Evolutionary conservation across 352 stramenopile species (phyloP), one percentile per base, ranked within the genome.

Genomic region (Pythium rhizo-oryzae): DNA sequence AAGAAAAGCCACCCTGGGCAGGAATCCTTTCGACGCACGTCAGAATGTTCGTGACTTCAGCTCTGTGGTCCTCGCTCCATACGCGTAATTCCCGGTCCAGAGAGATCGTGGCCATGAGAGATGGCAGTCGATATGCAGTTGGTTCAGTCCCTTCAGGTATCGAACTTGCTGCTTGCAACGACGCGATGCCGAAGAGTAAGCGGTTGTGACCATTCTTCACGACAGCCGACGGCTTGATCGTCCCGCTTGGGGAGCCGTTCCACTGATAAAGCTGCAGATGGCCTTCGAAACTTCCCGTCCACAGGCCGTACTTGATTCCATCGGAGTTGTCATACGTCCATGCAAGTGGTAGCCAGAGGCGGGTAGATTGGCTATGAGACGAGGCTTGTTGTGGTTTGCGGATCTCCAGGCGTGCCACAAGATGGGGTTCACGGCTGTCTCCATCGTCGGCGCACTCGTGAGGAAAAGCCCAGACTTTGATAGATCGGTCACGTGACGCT

Each of bases 261-360:
- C 82, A 89, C 59, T 91, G 73, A 77, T 77, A 94, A n/a, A 77
- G 64, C 39, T 87, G 69, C 33, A 94, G 49, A 58, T 83, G 88
- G 13, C 86, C 86, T 54, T 89, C 82, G 28, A 88, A 88, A 12
- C 84, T 92, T 0, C 86, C 85, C 19, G 84, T 92, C 79, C 83
- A 91, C 15, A 94, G 74, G 4, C 74, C 72, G 41, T 79, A 69
- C n/a, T 67, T 65, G 33, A 44, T 8, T 25, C 16, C 53, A 21
- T 53, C 59, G 0, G 49, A 15, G 16, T 13, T 49, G 16, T 25
- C 61, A 15, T 63, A 62, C 52, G 71, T 84, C 86, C 86, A 94
- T 18, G 80, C 77, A n/a, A 91, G 68, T 8, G 84, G 84, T 13
- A 94, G 58, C 86, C 86, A 94, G 15, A 94, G 70, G 1, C 88